A percentile compares a stretch with the other conserved stretches of the same genome.
Evolutionary conservation across 495 filamentous ascomycete species (phyloP).

Genomic region (Penicillium cinerascens): DNA sequence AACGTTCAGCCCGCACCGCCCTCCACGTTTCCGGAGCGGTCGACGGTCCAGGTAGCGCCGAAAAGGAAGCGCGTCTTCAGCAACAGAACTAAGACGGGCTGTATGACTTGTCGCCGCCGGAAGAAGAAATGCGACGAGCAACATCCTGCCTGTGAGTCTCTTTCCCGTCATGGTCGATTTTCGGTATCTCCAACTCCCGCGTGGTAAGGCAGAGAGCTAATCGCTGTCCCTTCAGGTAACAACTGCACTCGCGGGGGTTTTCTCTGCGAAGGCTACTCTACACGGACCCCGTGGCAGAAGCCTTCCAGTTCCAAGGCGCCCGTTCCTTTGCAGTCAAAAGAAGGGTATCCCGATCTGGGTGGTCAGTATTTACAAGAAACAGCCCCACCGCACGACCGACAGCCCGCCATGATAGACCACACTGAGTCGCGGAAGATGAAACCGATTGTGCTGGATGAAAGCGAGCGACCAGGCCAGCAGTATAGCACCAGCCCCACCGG

Average conservation of each 20-base stretch:
- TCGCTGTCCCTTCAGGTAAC: slow-evolving; percentile 57
- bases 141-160: slow-evolving; percentile 79
- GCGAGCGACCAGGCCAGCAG: slow-evolving; percentile 34
- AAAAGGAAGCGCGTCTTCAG: slow-evolving; percentile 89
- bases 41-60: slow-evolving; percentile 60
- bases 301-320: slow-evolving; percentile 58
- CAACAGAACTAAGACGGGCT: slow-evolving; percentile 96
- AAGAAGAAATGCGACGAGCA: slow-evolving; percentile 99
- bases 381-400: slow-evolving; percentile 43
- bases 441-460: slow-evolving; percentile 44
- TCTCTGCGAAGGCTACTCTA: slow-evolving; percentile 89
- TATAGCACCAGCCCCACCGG: slow-evolving; percentile 41
- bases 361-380: slow-evolving; percentile 48
- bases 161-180: neutral
- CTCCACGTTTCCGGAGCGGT: slow-evolving; percentile 37
- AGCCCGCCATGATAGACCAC: slow-evolving; percentile 33
- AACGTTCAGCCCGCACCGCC: slow-evolving; percentile 35
- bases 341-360: slow-evolving; percentile 57
- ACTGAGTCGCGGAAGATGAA: slow-evolving; percentile 39
- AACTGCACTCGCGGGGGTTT: slow-evolving; percentile 93
- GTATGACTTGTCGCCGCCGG: slow-evolving; percentile 86
- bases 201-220: neutral
- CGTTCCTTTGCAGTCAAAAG: slow-evolving; percentile 82
- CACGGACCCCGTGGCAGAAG: slow-evolving; percentile 69
- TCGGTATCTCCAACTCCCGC: neutral